phyloP scores from a whole-genome alignment of 371 early-diverging fungal species.

The Entomophthora muscae region DNA sequence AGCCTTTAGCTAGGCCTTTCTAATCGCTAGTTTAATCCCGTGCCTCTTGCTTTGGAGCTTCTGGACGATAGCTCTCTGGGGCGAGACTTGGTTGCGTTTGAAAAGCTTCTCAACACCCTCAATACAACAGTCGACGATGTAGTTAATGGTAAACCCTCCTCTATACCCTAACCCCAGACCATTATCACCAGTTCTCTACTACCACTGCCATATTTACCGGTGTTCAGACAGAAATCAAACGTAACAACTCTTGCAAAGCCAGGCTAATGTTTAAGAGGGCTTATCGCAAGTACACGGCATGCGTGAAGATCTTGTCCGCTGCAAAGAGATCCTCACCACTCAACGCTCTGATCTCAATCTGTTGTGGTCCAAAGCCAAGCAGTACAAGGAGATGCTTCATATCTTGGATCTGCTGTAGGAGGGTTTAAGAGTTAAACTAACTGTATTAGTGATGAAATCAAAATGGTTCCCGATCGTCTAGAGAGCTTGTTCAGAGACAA shows the following conservation, averaged over 20 bases:
- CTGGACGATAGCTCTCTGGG: conserved; percentile 75
- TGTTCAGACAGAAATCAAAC: conserved; percentile 19
- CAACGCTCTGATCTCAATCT: conserved; percentile 11
- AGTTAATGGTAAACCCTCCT: conserved; percentile 44
- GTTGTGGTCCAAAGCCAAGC: conserved; percentile 13
- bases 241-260: background rate
- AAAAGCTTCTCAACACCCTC: conserved; percentile 41
- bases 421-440: background rate
- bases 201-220: conserved; percentile 84
- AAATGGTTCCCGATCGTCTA: conserved; percentile 55
- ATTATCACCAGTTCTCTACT: conserved; percentile 79
- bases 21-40: conserved; percentile 66
- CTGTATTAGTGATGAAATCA: conserved; percentile 53
- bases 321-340: conserved; percentile 10
- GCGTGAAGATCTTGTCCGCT: conserved; percentile 7
- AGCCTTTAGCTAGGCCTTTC: background rate
- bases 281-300: conserved; percentile 8
- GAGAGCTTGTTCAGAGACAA: conserved; percentile 54
- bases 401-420: conserved; percentile 13
- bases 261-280: background rate
- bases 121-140: conserved; percentile 71
- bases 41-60: conserved; percentile 64
- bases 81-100: conserved; percentile 57
- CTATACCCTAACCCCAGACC: conserved; percentile 29
- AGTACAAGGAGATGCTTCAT: conserved; percentile 14